Percentiles rank a stretch among this genome's conserved stretches.
phyloP scores from a whole-genome alignment of 768 basidiomycete genomes.

The Suillus plorans region DNA sequence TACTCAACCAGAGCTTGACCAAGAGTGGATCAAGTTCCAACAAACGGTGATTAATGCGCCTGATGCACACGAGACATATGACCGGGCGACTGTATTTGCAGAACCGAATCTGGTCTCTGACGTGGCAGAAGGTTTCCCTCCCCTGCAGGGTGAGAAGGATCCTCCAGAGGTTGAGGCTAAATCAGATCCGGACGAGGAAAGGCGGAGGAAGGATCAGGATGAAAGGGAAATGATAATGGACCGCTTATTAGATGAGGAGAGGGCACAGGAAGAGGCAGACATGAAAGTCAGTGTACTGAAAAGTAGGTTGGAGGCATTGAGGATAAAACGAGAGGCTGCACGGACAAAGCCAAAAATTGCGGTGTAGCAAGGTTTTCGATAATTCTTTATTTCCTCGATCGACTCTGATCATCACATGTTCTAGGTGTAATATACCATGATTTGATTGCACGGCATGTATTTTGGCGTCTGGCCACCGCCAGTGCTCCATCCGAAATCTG shows the following conservation, averaged over 20 bases:
- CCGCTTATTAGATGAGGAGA: conserved; percentile 79
- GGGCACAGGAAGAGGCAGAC: conserved; percentile 86
- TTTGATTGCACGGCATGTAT: background rate
- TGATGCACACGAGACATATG: conserved; percentile 50
- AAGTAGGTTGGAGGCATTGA: conserved; percentile 59
- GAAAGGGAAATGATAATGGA: conserved; percentile 86
- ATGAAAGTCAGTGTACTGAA: conserved; percentile 68
- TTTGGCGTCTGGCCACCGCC: background rate
- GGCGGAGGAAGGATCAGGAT: conserved; percentile 59
- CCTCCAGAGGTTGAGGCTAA: background rate
- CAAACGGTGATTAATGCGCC: conserved; percentile 53
- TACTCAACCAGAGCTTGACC: conserved; percentile 46
- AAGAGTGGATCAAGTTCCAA: conserved; percentile 76
- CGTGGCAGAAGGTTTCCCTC: conserved; percentile 49
- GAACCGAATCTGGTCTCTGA: conserved; percentile 61
- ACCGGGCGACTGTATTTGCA: conserved; percentile 67
- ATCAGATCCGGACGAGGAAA: conserved; percentile 40
- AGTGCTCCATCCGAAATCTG: background rate
- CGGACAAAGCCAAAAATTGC: conserved; percentile 21
- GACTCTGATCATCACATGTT: background rate
- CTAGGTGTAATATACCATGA: background rate
- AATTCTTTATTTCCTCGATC: background rate
- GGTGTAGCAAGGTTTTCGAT: background rate
- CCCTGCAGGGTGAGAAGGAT: conserved; percentile 6
- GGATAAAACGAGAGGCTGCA: conserved; percentile 42